Percentiles rank a stretch among this genome's conserved stretches.
Evolutionary conservation across 2,329 filamentous ascomycete genomes (phyloP).

Genomic region (Pseudocercospora cruenta): DNA sequence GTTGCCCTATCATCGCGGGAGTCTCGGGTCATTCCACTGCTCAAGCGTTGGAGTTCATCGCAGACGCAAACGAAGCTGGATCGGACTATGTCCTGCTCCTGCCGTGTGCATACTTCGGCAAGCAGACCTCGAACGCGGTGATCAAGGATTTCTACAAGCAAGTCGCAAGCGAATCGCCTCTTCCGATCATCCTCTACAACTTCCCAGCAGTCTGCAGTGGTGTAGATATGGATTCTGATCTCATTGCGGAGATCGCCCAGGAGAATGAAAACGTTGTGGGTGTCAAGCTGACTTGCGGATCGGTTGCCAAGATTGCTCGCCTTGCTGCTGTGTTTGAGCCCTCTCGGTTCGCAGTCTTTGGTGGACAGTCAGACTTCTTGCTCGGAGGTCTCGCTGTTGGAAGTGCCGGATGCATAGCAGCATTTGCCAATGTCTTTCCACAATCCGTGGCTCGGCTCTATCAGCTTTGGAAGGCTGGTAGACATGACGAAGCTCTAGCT

Average conservation of each 20-base stretch:
- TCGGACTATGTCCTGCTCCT: constrained; percentile 66
- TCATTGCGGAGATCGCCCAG: constrained; percentile 58
- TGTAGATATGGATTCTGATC: constrained; percentile 68
- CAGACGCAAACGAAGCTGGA: constrained; percentile 62
- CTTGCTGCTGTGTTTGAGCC: constrained; percentile 57
- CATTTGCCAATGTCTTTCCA: constrained; percentile 60
- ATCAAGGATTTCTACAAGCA: constrained; percentile 64
- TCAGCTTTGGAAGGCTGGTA: constrained; percentile 62
- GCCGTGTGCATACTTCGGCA: constrained; percentile 67
- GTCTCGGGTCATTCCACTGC: constrained; percentile 66
- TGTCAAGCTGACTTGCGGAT: constrained; percentile 68
- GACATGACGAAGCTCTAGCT: constrained; percentile 60
- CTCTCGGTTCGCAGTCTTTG: constrained; percentile 65
- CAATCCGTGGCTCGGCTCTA: constrained; percentile 63
- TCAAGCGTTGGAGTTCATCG: constrained; percentile 63
- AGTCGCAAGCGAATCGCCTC: constrained; percentile 54
- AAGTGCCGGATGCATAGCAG: constrained; percentile 55
- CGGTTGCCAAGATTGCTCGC: constrained; percentile 63
- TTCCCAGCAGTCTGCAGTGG: constrained; percentile 71
- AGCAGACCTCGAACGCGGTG: constrained; percentile 61
- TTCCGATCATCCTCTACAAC: constrained; percentile 69
- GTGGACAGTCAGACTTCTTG: constrained; percentile 71
- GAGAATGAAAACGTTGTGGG: constrained; percentile 62
- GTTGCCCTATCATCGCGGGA: constrained; percentile 65
- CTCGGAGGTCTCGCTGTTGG: constrained; percentile 54